Evolutionary conservation across 192 early-diverging fungal genomes (phyloP).

Genomic region (Linnemannia zychae): DNA sequence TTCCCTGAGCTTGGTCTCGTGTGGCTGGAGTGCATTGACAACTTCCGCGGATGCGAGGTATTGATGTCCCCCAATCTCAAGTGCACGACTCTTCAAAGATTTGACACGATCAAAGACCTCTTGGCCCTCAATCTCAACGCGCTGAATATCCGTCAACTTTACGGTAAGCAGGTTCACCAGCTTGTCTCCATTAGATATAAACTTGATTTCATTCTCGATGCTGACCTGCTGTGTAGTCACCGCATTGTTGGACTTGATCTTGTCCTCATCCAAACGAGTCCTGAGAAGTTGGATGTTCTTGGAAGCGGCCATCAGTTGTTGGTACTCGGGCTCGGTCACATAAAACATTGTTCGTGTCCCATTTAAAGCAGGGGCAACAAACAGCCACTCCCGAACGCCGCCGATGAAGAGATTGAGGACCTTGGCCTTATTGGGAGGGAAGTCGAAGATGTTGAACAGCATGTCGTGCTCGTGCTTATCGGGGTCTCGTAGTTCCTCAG

Average conservation of each 20-base stretch:
- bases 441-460: constrained; percentile 9
- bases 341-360: not conserved
- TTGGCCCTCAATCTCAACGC: not conserved
- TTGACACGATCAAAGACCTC: not conserved
- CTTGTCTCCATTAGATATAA: not conserved
- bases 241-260: not conserved
- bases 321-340: not conserved
- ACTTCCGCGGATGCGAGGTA: constrained; percentile 16
- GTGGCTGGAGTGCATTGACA: constrained; percentile 11
- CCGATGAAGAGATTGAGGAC: not conserved
- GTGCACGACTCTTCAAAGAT: not conserved
- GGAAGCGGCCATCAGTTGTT: not conserved
- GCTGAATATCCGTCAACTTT: not conserved
- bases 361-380: not conserved
- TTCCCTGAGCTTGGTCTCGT: not conserved
- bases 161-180: not conserved
- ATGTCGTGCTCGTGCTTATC: not conserved
- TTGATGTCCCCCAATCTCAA: not conserved
- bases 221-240: not conserved
- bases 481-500: constrained; percentile 8
- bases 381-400: not conserved
- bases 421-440: not conserved
- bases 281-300: constrained; percentile 21
- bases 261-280: not conserved
- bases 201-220: not conserved